phyloP scores from a whole-genome alignment of 2,329 filamentous ascomycete genomes.

The Fusarium torulosum region DNA sequence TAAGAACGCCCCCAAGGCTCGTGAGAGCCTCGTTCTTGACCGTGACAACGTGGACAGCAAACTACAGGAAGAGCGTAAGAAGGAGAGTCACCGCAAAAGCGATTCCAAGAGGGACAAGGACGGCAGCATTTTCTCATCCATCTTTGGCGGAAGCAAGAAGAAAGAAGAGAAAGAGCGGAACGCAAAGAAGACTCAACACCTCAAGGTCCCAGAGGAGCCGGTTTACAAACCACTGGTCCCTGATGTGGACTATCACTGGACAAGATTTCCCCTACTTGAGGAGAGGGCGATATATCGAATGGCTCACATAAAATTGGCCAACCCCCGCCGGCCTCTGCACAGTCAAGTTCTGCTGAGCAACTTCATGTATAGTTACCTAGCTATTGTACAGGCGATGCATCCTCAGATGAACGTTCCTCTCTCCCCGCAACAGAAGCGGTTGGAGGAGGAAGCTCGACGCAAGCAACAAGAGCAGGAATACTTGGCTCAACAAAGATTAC shows the following conservation, averaged over 20 bases:
- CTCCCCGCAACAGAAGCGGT: conserved; percentile 77
- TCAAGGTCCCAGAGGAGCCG: conserved; percentile 84
- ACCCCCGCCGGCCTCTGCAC: conserved; percentile 89
- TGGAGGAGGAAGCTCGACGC: conserved; percentile 67
- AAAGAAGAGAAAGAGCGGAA: conserved; percentile 81
- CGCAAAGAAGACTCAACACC: conserved; percentile 79
- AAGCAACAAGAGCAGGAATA: conserved; percentile 65
- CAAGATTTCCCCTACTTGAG: conserved; percentile 92
- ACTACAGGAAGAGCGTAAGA: conserved; percentile 84
- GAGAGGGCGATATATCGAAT: conserved; percentile 98
- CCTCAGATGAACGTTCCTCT: conserved; percentile 93
- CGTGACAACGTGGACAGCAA: conserved; percentile 79
- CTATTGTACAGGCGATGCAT: conserved; percentile 99
- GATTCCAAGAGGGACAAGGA: conserved; percentile 93
- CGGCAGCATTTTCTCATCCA: conserved; percentile 90
- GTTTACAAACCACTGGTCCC: conserved; percentile 78
- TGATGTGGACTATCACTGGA: conserved; percentile 96
- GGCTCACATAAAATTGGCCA: conserved; percentile 99
- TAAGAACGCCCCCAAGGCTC: conserved; percentile 69
- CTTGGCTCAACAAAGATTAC: conserved; percentile 60
- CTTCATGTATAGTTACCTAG: conserved; percentile 99
- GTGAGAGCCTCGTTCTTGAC: conserved; percentile 88
- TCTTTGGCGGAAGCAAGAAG: conserved; percentile 92
- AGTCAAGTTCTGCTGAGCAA: conserved; percentile 97
- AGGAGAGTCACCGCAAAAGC: conserved; percentile 80